Evolutionary conservation across 768 basidiomycete species (phyloP), one percentile per base, ranked within the genome.

Genomic region (Harrya chromipes): DNA sequence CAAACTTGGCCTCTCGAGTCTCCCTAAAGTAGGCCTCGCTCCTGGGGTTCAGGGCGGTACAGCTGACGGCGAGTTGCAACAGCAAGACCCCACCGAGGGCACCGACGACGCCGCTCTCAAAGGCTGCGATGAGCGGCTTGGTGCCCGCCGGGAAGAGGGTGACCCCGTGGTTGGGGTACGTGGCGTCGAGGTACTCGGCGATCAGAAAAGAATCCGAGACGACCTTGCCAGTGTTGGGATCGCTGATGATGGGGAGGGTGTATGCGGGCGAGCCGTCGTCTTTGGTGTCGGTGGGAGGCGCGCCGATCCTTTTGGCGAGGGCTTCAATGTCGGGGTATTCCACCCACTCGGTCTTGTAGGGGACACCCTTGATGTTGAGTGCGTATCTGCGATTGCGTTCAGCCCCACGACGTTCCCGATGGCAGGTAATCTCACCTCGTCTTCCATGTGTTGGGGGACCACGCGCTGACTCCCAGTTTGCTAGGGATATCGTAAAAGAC

Each of bases 401-500:
- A 53, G 42, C 20, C 14, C 7, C 16, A 31, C 17, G 24, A 40
- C 35, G 17, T 19, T 27, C 6, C 11, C 23, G 6, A 23, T 35
- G 8, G 40, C 12, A 4, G 6, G n/a, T 10, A 33, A 7, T 47
- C 65, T 43, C 36, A 73, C 78, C 78, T 57, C 12, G 64, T 62
- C 58, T 74, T 77, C 73, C 72, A 76, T 29, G 74, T 72, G 50
- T 77, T 79, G 8, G 75, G 72, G 5, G 74, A 74, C 70, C 73
- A 78, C 8, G 70, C 64, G 4, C 59, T 63, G 40, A 7, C 46
- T 1, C 57, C 46, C 6, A 65, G 43, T 35, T 56, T 64, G 31
- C 69, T 67, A 19, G 73, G 71, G 36, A 80, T 71, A 47, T 79
- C 79, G 62, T 77, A 80, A 39, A 77, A 61, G 50, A 74, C 71